Conservation (phyloP, 2,329 filamentous ascomycete species). For the Alternaria triticina region DNA sequence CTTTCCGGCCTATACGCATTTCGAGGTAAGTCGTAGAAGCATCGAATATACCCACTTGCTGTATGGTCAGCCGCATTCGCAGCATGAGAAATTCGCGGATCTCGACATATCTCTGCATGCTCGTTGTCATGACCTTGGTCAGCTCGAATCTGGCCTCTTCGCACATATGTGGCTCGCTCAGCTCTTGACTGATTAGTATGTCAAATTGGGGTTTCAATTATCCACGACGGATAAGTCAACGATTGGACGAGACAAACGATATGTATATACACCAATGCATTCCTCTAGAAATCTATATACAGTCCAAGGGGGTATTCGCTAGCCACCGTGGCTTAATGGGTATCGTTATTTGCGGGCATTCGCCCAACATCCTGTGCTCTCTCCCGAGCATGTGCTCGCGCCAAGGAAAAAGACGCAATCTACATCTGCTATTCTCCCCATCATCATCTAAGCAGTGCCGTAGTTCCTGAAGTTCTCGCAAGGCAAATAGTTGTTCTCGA, state of each 20-base stretch:
- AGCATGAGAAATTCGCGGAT: neutral
- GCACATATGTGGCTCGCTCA: neutral
- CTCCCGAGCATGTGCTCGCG: neutral
- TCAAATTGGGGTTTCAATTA: neutral
- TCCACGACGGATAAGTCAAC: too few species aligned
- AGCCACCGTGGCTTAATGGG: neutral
- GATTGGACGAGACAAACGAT: neutral
- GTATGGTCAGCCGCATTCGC: neutral
- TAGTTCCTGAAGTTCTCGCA: slow-evolving; percentile 44
- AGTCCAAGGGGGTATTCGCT: neutral
- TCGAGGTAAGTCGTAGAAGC: neutral
- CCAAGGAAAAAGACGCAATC: neutral
- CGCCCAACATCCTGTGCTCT: neutral
- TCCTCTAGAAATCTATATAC: neutral
- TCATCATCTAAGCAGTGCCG: neutral
- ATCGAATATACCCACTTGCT: neutral
- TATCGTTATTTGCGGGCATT: neutral
- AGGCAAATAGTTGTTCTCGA: slow-evolving; percentile 49
- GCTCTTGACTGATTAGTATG: neutral
- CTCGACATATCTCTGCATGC: neutral
- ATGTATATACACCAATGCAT: neutral
- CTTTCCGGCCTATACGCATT: neutral
- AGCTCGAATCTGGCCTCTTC: neutral
- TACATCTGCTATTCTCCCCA: fast-evolving
- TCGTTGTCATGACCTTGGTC: neutral